Conservation (phyloP, 148 eudicot genomes). For the Rhododendron williamsianum region DNA sequence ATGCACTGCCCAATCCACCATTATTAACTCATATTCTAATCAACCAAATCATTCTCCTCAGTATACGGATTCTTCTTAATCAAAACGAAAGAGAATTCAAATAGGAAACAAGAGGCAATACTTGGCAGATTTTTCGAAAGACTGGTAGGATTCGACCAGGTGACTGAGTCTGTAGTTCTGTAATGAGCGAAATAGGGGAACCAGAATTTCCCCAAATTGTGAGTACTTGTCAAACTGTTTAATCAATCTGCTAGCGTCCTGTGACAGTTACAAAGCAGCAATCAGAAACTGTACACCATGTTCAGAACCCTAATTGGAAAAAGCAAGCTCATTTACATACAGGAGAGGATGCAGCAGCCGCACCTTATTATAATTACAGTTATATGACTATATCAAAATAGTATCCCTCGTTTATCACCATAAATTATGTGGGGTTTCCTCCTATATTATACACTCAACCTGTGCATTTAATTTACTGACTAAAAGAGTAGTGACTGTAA, state of each 20-base stretch:
- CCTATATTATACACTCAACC: not conserved
- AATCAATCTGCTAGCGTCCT: conserved; percentile 71
- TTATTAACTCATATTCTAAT: conserved; percentile 13
- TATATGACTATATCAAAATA: not conserved
- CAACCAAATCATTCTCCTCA: not conserved
- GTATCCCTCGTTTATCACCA: not conserved
- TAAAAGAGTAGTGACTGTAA: not conserved
- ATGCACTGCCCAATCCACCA: conserved; percentile 54
- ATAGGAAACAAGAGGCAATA: conserved; percentile 19
- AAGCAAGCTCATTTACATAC: not conserved
- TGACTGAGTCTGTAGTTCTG: conserved; percentile 69
- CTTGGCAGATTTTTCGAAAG: conserved; percentile 90
- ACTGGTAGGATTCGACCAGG: conserved; percentile 65
- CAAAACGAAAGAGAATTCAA: not conserved
- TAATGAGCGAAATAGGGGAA: conserved; percentile 63
- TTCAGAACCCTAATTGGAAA: conserved; percentile 17
- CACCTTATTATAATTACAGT: not conserved
- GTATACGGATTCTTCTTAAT: not conserved
- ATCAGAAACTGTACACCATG: not conserved
- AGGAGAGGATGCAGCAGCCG: not conserved
- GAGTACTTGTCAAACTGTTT: conserved; percentile 45
- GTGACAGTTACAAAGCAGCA: conserved; percentile 13
- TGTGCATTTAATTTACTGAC: not conserved
- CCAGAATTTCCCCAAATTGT: conserved; percentile 53
- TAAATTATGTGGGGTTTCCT: not conserved